These are phyloP conservation scores for Wallacemonas collosoma DNA, from an alignment of 208 protist genomes.

Conservation along the genomic window DNA sequence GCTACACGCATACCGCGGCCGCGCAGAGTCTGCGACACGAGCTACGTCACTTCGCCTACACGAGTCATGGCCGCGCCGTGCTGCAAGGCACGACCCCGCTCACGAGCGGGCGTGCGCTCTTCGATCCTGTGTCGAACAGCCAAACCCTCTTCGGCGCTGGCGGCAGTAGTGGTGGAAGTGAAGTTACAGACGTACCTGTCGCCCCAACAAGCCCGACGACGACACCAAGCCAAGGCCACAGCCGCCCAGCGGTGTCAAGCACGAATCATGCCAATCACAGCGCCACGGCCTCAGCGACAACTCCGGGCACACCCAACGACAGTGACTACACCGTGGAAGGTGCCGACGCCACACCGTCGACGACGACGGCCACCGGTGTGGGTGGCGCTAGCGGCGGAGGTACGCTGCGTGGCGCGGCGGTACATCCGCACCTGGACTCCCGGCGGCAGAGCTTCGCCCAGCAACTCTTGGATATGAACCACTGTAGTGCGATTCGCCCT, in stretches of 20 bases:
- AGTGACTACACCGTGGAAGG: no score
- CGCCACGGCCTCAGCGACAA: no score
- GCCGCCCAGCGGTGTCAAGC: no score
- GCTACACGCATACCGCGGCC: conserved; percentile 15
- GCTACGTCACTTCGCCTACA: conserved; percentile 36
- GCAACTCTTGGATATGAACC: conserved; percentile 43
- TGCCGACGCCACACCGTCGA: neutral
- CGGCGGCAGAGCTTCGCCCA: conserved; percentile 9
- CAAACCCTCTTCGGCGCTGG: neutral
- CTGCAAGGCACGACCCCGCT: conserved; percentile 27
- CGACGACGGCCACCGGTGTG: conserved; percentile 3
- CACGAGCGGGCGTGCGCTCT: conserved; percentile 14
- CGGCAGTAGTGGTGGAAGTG: neutral
- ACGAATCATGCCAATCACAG: no score
- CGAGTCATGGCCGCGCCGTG: conserved; percentile 18
- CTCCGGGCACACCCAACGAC: neutral
- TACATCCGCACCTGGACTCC: conserved; percentile 15
- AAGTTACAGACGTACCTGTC: neutral
- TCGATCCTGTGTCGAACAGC: conserved; percentile 27
- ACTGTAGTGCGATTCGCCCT: conserved; percentile 36
- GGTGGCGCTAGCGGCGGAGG: conserved; percentile 7
- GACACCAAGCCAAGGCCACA: neutral
- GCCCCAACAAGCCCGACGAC: neutral
- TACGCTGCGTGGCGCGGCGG: neutral
- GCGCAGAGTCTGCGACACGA: conserved; percentile 20